phyloP scores from a whole-genome alignment of 768 basidiomycete species.

The Lactarius trivialis region DNA sequence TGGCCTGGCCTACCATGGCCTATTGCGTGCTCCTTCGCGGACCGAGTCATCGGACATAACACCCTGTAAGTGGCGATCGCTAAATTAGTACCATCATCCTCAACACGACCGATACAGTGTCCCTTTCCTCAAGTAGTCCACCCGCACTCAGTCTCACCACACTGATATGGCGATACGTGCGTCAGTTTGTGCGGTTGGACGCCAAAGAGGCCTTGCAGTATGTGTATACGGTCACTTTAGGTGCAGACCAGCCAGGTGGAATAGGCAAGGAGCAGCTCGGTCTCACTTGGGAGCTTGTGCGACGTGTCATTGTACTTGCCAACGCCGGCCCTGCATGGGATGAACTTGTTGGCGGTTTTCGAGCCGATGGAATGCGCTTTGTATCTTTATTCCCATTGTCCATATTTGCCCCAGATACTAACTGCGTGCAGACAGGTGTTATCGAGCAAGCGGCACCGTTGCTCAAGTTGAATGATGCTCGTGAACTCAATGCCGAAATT shows the following conservation, averaged over 20 bases:
- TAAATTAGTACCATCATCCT: neutral
- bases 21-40: constrained; percentile 75
- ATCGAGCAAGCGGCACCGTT: constrained; percentile 80
- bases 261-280: constrained; percentile 83
- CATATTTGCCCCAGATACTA: neutral
- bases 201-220: constrained; percentile 93
- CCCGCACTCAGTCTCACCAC: constrained; percentile 78
- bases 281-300: constrained; percentile 70
- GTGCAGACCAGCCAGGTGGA: constrained; percentile 60
- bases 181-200: constrained; percentile 88
- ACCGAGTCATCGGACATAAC: constrained; percentile 81
- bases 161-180: constrained; percentile 86
- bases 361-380: constrained; percentile 82
- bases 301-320: constrained; percentile 71
- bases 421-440: constrained; percentile 57
- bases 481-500: constrained; percentile 74
- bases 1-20: constrained; percentile 86
- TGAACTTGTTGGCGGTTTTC: constrained; percentile 89
- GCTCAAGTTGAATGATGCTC: constrained; percentile 58
- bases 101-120: constrained; percentile 40
- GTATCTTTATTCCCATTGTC: constrained; percentile 40
- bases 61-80: constrained; percentile 45
- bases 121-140: constrained; percentile 56
- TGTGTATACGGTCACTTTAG: constrained; percentile 78
- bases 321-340: constrained; percentile 83